A percentile compares a stretch with the other conserved stretches of the same genome.
Conservation (phyloP, 495 filamentous ascomycete genomes). For the Pyrenula aspistea region DNA sequence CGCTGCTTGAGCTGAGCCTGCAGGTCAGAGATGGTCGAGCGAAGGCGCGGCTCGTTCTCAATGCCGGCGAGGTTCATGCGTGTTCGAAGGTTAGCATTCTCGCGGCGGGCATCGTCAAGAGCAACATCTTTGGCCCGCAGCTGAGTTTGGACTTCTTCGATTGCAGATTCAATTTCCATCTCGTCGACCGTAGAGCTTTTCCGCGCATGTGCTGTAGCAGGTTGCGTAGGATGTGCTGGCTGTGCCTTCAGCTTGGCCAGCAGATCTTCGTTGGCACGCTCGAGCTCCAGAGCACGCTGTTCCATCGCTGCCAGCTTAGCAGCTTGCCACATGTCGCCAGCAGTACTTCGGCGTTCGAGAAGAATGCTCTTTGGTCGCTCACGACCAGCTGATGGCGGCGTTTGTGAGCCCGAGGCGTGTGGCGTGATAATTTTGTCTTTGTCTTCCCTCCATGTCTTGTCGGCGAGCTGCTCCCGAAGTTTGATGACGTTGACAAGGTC, state of each 20-base stretch:
- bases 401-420: not conserved
- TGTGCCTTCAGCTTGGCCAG: not conserved
- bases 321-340: conserved; percentile 10
- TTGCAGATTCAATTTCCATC: not conserved
- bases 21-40: not conserved
- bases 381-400: conserved; percentile 4
- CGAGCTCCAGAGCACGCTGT: conserved; percentile 18
- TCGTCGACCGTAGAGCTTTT: not conserved
- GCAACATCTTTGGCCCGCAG: not conserved
- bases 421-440: not conserved
- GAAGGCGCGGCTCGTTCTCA: not conserved
- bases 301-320: conserved; percentile 19
- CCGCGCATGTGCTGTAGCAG: not conserved
- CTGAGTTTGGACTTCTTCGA: not conserved
- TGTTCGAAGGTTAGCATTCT: not conserved
- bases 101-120: not conserved
- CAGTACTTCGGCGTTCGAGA: not conserved
- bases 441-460: conserved; percentile 8
- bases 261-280: conserved; percentile 15
- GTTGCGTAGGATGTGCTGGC: not conserved
- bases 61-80: not conserved
- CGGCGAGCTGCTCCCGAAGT: conserved; percentile 15
- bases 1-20: not conserved
- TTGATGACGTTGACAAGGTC: conserved; percentile 16
- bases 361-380: conserved; percentile 4